phyloP scores from a whole-genome alignment of 306 rosid genomes.

The Cucurbita maxima region DNA sequence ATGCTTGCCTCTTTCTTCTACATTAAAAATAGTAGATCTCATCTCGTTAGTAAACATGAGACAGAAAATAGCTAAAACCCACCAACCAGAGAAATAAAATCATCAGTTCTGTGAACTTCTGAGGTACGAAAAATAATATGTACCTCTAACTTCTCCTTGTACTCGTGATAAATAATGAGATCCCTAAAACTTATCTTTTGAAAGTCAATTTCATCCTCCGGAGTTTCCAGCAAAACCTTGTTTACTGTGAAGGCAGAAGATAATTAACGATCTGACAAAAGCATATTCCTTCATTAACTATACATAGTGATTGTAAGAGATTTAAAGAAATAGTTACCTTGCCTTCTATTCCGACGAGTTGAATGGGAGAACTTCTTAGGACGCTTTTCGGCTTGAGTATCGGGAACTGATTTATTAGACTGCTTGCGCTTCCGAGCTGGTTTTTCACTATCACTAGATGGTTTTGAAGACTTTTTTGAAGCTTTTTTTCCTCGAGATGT shows the following conservation, averaged over 20 bases:
- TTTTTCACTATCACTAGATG: constrained; percentile 42
- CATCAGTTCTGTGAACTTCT: background rate
- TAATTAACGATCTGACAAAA: constrained; percentile 9
- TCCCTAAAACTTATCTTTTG: constrained; percentile 39
- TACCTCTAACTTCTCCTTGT: constrained; percentile 58
- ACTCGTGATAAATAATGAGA: constrained; percentile 54
- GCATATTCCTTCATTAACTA: background rate
- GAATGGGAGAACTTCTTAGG: constrained; percentile 66
- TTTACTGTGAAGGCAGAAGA: constrained; percentile 34
- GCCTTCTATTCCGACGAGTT: constrained; percentile 54
- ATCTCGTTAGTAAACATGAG: background rate
- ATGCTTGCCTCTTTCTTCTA: constrained; percentile 63
- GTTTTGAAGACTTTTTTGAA: constrained; percentile 28
- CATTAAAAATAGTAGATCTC: constrained; percentile 12
- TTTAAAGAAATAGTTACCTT: constrained; percentile 25
- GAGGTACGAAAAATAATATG: constrained; percentile 7
- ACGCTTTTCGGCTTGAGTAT: constrained; percentile 19
- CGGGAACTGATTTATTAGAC: constrained; percentile 28
- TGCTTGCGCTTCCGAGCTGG: constrained; percentile 28
- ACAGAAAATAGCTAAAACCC: background rate
- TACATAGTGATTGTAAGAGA: background rate
- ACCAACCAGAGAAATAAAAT: background rate
- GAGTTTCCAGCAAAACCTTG: constrained; percentile 58
- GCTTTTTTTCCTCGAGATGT: constrained; percentile 27
- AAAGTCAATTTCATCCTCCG: constrained; percentile 63